Base-by-base conservation (phyloP, 2,329 filamentous ascomycete species). In the Fulvia fulva region DNA sequence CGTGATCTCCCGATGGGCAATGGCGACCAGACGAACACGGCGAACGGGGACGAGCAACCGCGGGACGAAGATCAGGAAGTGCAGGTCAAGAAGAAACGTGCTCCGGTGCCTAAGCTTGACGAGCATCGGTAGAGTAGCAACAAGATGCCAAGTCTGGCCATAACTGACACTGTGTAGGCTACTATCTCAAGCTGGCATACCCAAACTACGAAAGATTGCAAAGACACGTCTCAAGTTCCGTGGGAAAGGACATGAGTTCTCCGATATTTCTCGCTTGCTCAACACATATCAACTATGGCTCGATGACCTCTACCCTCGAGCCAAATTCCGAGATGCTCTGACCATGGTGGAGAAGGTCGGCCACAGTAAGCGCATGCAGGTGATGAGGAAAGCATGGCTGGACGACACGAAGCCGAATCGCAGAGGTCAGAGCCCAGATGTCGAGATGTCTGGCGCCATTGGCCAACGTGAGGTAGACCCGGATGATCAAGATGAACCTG, bases 281-380 rank as follows among this genome's bases (percentile, higher is more conserved):
- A 90, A 89, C 23, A 90, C 95, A 71, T 99, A 97, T 71, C 94
- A 97, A 72, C 76, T 96, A 56, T 99, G 94, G 94, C 87, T 99
- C 1, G 93, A 99, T 74, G 91, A 97, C 70, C 80, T 99, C 12
- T 99, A 92, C 70, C 94, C 94, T 12, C 91, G 95, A 70, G 94
- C 93, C 5, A 93, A 91, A 69, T 99, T 99, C 69, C 83, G 89
- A 50, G 94, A 99, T 69, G 94, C 89, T 2, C 78, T 97, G 6
- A 78, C 82, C 41, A 96, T 97, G 79, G 90, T 97, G 2, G 94
- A 99, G 73, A 97, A 96, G 75, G 81, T 91, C 0, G 94, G 94
- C 1, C 94, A 97, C 74, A 90, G 88, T 67, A 92, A 89, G 71
- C 80, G 81, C 14, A 82, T 97, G 71, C 84, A 89, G 63, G 82